These are phyloP conservation scores for Aureoboletus auriporus DNA, from an alignment of 768 basidiomycete genomes.

Conservation along the genomic window DNA sequence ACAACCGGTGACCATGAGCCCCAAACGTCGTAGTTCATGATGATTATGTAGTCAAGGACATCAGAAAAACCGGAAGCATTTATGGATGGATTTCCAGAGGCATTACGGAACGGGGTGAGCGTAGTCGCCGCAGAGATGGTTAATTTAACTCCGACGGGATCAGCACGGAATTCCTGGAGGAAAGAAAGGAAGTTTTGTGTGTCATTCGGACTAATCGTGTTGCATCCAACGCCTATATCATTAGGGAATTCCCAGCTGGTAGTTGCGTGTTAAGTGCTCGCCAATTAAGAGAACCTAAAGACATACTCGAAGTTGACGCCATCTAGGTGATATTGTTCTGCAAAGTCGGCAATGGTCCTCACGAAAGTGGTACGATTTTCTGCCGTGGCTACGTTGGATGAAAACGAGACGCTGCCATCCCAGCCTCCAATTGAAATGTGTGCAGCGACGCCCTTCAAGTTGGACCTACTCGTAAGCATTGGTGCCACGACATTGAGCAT, in stretches of 20 bases:
- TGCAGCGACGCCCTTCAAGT: constrained; percentile 48
- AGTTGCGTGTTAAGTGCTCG: constrained; percentile 9
- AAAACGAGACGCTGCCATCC: constrained; percentile 61
- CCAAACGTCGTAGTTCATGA: constrained; percentile 67
- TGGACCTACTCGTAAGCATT: neutral
- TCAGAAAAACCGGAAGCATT: constrained; percentile 74
- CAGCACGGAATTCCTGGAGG: constrained; percentile 60
- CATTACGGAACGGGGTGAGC: constrained; percentile 59
- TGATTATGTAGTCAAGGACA: constrained; percentile 62
- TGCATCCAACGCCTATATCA: constrained; percentile 63
- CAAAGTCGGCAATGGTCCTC: constrained; percentile 49
- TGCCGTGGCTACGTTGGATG: constrained; percentile 51
- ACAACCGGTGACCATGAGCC: constrained; percentile 49
- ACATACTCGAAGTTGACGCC: constrained; percentile 43
- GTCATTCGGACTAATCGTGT: constrained; percentile 53
- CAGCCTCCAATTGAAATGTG: constrained; percentile 67
- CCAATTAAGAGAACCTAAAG: neutral
- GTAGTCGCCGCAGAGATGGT: constrained; percentile 69
- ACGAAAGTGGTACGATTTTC: constrained; percentile 61
- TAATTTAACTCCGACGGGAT: constrained; percentile 47
- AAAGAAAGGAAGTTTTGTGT: constrained; percentile 75
- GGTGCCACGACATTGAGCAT: neutral
- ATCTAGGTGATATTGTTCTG: constrained; percentile 47
- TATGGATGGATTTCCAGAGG: constrained; percentile 53
- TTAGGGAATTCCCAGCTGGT: constrained; percentile 85